Base-by-base conservation (phyloP, 2,329 filamentous ascomycete genomes). In the Colletotrichum simmondsii region DNA sequence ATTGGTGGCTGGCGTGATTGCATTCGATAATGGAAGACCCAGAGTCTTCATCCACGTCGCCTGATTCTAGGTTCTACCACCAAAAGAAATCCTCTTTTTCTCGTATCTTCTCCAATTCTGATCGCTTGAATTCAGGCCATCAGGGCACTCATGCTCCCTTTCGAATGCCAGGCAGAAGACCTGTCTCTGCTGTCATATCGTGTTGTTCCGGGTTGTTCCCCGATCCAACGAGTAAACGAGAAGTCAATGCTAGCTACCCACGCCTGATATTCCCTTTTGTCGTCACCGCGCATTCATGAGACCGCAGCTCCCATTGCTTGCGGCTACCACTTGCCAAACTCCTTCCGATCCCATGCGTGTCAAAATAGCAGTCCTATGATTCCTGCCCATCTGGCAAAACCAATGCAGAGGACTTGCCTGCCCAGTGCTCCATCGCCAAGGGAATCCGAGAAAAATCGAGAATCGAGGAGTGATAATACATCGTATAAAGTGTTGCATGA, bases 301-400 rank as follows among this genome's bases (percentile, higher is more conserved):
- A 58, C 68, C 68, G 54, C 68, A 68, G 52, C 63, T 66, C 58
- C 54, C 28, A 14, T 64, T 11, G 70, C 58, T 58, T 63, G 63
- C 62, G 59, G 68, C 71, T 63, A 52, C 58, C 71, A 73, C 68
- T 62, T 63, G 71, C 71, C 68, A 72, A 73, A 73, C 71, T 73
- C 71, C 71, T 63, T 66, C 59, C 71, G 52, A 67, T 71, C 49
- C 71, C 68, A 73, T 73, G 71, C 68, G 63, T 73, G 30, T 73
- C 61, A 71, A 72, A 73, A 72, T 63, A 67, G 62, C 68, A 73
- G 64, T 68, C 71, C 61, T 60, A 64, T 73, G 68, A 60, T 68
- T 72, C 68, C 71, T 63, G 71, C 62, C 71, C 67, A 22, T 56
- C 61, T 67, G 71, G 62, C 63, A 52, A 73, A 68, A 22, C 57